Percentiles rank a stretch among this genome's conserved stretches.
Conservation (phyloP, 1,139 yeast species). For the Ogataea hybrid region DNA sequence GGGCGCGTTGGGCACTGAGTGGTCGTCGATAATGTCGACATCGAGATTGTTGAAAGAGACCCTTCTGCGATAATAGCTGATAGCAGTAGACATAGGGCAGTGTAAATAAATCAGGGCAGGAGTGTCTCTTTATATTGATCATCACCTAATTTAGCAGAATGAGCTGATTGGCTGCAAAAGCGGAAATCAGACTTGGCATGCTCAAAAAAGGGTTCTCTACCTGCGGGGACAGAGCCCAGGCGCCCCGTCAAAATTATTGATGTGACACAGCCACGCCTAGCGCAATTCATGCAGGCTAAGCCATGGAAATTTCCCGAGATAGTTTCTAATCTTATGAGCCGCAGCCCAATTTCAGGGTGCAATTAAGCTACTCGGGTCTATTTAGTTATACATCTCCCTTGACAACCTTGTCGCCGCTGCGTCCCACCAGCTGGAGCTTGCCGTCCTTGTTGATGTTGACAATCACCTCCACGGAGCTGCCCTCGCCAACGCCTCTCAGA, state of each 20-base stretch:
- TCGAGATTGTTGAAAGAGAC: conserved; percentile 19
- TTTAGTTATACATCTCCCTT: conserved; percentile 43
- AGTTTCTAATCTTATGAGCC: background rate
- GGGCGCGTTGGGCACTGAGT: background rate
- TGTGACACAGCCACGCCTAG: background rate
- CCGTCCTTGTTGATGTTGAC: conserved; percentile 86
- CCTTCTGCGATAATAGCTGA: conserved; percentile 10
- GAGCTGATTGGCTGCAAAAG: conserved; percentile 8
- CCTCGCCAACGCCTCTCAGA: conserved; percentile 68
- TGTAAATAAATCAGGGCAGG: background rate
- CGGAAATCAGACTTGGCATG: conserved; percentile 2
- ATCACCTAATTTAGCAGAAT: background rate
- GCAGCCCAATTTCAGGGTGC: background rate
- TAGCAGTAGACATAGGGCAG: background rate
- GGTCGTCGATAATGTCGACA: conserved; percentile 14
- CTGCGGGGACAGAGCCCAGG: conserved; percentile 1
- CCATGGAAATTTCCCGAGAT: background rate
- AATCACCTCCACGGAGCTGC: conserved; percentile 70
- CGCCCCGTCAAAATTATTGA: background rate
- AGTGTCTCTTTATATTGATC: background rate
- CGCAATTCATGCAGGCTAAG: background rate
- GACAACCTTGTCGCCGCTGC: conserved; percentile 61
- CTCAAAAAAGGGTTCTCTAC: background rate
- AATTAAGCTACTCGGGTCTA: conserved; percentile 2
- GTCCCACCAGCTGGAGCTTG: conserved; percentile 75